Evolutionary conservation across 2,329 filamentous ascomycete genomes (phyloP).

Genomic region (Mycosphaerella arachidis): DNA sequence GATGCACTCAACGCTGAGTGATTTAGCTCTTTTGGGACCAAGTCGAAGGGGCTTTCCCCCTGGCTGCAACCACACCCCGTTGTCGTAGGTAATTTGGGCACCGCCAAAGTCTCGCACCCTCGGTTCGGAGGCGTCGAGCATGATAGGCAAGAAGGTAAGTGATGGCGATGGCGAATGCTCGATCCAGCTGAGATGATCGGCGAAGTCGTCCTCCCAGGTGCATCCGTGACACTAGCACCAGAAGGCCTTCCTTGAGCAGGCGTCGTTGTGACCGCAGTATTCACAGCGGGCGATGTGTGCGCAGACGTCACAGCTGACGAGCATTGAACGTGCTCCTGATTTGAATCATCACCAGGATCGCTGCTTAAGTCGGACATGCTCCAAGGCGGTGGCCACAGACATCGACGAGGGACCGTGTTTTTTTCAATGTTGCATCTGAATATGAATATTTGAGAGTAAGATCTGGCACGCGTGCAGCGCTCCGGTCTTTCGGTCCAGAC

Average conservation of each 20-base stretch:
- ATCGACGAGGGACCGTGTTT: not conserved
- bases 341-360: not conserved
- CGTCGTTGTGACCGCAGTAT: not conserved
- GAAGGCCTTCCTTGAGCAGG: not conserved
- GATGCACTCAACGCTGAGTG: not conserved
- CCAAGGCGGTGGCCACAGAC: not conserved
- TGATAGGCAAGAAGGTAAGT: not conserved
- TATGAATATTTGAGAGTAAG: not conserved
- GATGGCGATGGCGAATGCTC: not conserved
- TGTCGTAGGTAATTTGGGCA: not conserved
- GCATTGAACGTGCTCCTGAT: not conserved
- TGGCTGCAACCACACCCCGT: not conserved
- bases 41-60: not conserved
- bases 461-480: not conserved
- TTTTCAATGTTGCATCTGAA: not conserved
- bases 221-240: not conserved
- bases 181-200: not conserved
- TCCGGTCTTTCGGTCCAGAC: not conserved
- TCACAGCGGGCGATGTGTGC: not conserved
- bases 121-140: not conserved
- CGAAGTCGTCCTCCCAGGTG: not conserved
- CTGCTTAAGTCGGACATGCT: conserved; percentile 3
- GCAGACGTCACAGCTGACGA: not conserved
- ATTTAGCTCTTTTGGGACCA: not conserved
- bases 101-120: not conserved